Base-by-base conservation (phyloP, 2,329 filamentous ascomycete species). In the Xylariaceae sp. region DNA sequence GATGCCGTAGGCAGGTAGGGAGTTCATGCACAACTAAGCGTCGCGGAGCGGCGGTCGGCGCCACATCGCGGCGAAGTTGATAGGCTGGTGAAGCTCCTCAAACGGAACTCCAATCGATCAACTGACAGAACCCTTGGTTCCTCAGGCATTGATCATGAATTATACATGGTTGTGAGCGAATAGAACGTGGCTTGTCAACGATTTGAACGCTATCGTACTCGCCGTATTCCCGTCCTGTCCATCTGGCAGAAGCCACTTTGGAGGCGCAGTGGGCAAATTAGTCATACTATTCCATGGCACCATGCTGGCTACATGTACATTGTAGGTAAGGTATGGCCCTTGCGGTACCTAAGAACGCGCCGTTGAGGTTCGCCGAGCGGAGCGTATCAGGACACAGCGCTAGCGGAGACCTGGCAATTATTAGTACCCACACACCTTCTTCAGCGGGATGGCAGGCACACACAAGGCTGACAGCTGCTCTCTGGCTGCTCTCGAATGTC, bases 391-490 rank as follows among this genome's bases (percentile, higher is more conserved):
- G 49, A 27, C n/a, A n/a, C n/a, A 27, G 22, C 22, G 4, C 22
- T 27, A 7, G 47, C 47, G 58, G 52, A 60, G 58, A 49, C 51
- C 41, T 58, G 55, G 54, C 62, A 63, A 68, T 69, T 68, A 65
- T 66, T 54, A 32, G 40, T 56, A 56, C 61, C 4, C 15, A 4
- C 46, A 41, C 32, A 42, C 14, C 27, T 33, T 47, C 39, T 42
- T 17, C 44, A 39, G 42, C 46, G 39, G 39, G 22, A 36, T 35
- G 17, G 39, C 53, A 57, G 52, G 55, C 52, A 55, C 33, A 31
- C 55, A 42, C 44, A 52, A 58, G 55, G 55, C 53, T 56, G 51
- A 58, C 51, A 54, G 53, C 51, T 27, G 22, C 48, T 47, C 48
- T 46, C 38, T n/a, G n/a, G n/a, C n/a, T n/a, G n/a, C n/a, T n/a